Conservation (phyloP, 768 basidiomycete species). For the Russula vinacea region DNA sequence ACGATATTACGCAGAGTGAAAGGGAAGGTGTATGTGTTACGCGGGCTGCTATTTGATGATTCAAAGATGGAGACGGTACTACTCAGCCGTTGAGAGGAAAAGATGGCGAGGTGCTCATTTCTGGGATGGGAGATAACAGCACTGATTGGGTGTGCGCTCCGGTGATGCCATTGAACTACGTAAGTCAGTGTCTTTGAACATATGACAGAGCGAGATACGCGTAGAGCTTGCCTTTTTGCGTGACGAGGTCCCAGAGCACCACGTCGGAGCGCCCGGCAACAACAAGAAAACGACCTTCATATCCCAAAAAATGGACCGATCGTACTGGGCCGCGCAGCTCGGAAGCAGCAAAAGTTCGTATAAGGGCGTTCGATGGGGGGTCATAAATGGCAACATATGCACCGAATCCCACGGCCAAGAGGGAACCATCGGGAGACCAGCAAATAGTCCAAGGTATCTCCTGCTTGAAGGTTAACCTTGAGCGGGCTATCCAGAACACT, state of each 20-base stretch:
- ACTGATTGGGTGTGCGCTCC: slow-evolving; percentile 39
- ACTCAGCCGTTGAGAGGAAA: slow-evolving; percentile 40
- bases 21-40: slow-evolving; percentile 49
- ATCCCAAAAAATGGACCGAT: slow-evolving; percentile 64
- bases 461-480: slow-evolving; percentile 66
- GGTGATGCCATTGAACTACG: slow-evolving; percentile 60
- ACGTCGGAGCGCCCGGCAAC: slow-evolving; percentile 49
- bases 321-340: slow-evolving; percentile 49
- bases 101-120: slow-evolving; percentile 57
- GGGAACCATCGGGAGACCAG: slow-evolving; percentile 85
- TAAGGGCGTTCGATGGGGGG: slow-evolving; percentile 55
- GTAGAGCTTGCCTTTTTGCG: slow-evolving; percentile 51
- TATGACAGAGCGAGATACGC: slow-evolving; percentile 3
- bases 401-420: slow-evolving; percentile 72
- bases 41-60: slow-evolving; percentile 45
- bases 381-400: slow-evolving; percentile 73
- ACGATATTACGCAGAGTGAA: slow-evolving; percentile 56
- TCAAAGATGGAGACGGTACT: slow-evolving; percentile 47
- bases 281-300: slow-evolving; percentile 66
- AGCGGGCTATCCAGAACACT: slow-evolving; percentile 82
- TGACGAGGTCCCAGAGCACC: slow-evolving; percentile 70
- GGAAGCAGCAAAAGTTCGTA: slow-evolving; percentile 52
- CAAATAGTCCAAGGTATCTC: slow-evolving; percentile 60
- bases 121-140: slow-evolving; percentile 54
- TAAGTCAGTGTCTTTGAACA: slow-evolving; percentile 12